Conservation (phyloP, 1,284 basidiomycete species). For the Heterobasidion parviporum region DNA sequence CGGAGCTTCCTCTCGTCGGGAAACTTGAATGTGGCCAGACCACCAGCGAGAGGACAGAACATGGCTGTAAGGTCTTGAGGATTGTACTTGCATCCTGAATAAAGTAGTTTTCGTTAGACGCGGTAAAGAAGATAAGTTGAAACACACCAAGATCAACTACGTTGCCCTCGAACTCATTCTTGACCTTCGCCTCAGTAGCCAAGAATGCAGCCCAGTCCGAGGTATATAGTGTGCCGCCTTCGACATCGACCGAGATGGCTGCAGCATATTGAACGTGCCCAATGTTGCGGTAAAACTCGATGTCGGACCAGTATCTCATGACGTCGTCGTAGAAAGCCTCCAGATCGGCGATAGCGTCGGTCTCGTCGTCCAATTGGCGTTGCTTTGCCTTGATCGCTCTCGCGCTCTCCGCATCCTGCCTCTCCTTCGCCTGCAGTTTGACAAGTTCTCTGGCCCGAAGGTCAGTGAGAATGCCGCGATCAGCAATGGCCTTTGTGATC, state of each 20-base stretch:
- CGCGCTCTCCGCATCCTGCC: slow-evolving; percentile 13
- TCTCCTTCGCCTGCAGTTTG: slow-evolving; percentile 4
- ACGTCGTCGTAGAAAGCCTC: slow-evolving; percentile 13
- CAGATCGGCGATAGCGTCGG: slow-evolving; percentile 13
- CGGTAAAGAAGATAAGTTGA: slow-evolving; percentile 13
- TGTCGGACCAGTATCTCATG: slow-evolving; percentile 15
- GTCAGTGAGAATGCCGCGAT: slow-evolving; percentile 11
- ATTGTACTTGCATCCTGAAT: slow-evolving; percentile 19
- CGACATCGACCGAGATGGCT: slow-evolving; percentile 15
- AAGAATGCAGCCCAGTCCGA: slow-evolving; percentile 22
- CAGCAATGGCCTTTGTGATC: neutral
- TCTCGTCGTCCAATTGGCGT: slow-evolving; percentile 9
- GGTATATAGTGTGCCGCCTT: slow-evolving; percentile 21
- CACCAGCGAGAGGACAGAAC: slow-evolving; percentile 17
- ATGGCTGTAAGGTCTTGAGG: slow-evolving; percentile 15
- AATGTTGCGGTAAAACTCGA: slow-evolving; percentile 12
- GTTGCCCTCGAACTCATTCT: slow-evolving; percentile 26
- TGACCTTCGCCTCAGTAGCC: slow-evolving; percentile 21
- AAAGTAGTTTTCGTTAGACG: slow-evolving; percentile 17
- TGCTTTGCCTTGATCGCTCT: slow-evolving; percentile 13
- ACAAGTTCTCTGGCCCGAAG: slow-evolving; percentile 11
- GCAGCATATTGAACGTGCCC: slow-evolving; percentile 22
- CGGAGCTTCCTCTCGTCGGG: slow-evolving; percentile 20
- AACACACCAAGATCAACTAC: slow-evolving; percentile 27
- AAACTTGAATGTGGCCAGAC: slow-evolving; percentile 21